Conservation (phyloP, 2,329 filamentous ascomycete genomes). For the Neofusicoccum parvum region DNA sequence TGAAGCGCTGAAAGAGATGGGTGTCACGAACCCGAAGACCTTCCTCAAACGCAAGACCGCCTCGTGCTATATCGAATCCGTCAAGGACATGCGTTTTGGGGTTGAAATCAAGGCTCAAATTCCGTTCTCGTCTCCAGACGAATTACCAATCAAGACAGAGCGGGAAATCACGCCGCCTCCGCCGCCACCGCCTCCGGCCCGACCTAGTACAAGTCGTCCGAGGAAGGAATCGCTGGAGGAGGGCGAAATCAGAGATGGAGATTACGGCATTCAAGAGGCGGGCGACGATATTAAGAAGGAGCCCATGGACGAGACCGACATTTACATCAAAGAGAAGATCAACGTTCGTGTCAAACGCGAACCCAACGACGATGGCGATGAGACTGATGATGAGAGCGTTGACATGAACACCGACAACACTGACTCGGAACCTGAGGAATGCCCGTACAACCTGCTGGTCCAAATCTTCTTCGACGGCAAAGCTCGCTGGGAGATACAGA, state of each 20-base stretch:
- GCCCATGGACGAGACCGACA: neutral
- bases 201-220: no score
- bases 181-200: no score
- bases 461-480: neutral
- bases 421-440: no score
- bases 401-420: no score
- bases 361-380: no score
- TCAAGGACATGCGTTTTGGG: neutral
- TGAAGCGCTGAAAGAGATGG: neutral
- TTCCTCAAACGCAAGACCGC: neutral
- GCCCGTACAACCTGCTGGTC: no score
- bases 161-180: no score
- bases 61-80: neutral
- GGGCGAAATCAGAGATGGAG: no score
- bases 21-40: neutral
- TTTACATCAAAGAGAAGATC: no score
- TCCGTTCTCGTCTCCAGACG: neutral
- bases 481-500: neutral
- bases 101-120: neutral
- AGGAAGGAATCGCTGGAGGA: neutral
- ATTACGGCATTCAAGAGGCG: no score
- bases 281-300: neutral
- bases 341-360: no score
- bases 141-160: neutral
- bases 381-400: no score